These are phyloP conservation scores for Geotrichum bryndzae DNA, from an alignment of 1,139 yeast genomes.

Conservation along the genomic window DNA sequence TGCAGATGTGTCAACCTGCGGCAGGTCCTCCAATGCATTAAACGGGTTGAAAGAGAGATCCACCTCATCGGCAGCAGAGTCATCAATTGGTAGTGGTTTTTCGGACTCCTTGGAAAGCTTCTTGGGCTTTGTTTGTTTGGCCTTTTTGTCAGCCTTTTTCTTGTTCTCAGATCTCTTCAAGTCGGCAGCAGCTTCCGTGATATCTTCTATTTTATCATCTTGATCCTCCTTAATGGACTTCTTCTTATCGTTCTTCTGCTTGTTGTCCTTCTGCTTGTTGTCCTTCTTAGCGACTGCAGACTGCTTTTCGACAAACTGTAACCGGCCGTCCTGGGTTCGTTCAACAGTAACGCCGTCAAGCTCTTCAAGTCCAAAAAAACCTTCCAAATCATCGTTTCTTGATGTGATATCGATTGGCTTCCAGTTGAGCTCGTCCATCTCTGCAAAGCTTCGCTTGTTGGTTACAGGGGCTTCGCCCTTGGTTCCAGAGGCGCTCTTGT, in stretches of 20 bases:
- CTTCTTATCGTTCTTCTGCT: constrained; percentile 9
- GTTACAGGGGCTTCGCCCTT: neutral
- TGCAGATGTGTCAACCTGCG: constrained; percentile 20
- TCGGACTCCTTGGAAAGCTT: constrained; percentile 17
- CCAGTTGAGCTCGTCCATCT: constrained; percentile 48
- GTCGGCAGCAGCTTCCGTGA: constrained; percentile 27
- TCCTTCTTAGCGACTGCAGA: constrained; percentile 19
- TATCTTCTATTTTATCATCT: constrained; percentile 15
- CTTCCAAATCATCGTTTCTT: constrained; percentile 78
- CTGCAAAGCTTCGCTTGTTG: constrained; percentile 1
- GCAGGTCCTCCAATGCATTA: constrained; percentile 23
- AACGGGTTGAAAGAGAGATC: constrained; percentile 19
- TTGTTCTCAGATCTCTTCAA: neutral
- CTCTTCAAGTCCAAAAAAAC: constrained; percentile 88
- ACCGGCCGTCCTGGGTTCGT: constrained; percentile 54
- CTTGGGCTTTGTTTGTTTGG: constrained; percentile 25
- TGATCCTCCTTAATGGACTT: constrained; percentile 15
- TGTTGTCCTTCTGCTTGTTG: constrained; percentile 7
- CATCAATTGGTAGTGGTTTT: constrained; percentile 14
- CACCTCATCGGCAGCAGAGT: constrained; percentile 13
- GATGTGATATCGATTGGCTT: constrained; percentile 68
- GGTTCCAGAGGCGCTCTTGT: neutral
- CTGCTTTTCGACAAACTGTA: constrained; percentile 47
- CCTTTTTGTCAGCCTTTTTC: constrained; percentile 14
- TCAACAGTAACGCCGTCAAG: constrained; percentile 84